Evolutionary conservation across 176 grass and related monocot genomes (phyloP), one percentile per base, ranked within the genome.

Genomic region (Eragrostis curvula): DNA sequence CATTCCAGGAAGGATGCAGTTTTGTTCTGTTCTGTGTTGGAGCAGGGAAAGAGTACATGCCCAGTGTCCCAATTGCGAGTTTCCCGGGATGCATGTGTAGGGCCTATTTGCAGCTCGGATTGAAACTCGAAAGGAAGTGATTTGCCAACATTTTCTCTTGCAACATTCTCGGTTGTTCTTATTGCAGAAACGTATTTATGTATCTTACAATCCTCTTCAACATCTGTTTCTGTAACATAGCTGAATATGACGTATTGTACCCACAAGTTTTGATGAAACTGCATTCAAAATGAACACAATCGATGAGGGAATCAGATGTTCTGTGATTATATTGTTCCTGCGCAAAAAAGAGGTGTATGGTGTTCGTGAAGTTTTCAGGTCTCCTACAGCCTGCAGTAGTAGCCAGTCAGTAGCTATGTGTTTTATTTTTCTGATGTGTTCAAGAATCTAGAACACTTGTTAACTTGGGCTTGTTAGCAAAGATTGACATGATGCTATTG

Each of bases 11-110:
- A 76, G 83, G 63, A 71, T 65, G 3, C 46, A 65, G 16, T 1
- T 81, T 76, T 81, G 55, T 64, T 76, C 74, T 44, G 29, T 74
- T 88, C 25, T 71, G n/a, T 70, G 63, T 51, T 63, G 52, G 18
- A 61, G 61, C 44, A 75, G 39, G 56, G 62, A 81, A 81, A 76
- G 44, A 75, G 64, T 57, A 70, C 86, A 78, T 78, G 47, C 12
- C 39, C 20, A 47, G 9, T 36, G 70, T 24, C 8, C 39, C 25
- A 47, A 20, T 40, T 39, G 20, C 72, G 43, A 10, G 60, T 63
- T 63, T 14, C 28, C 48, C 49, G 57, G 17, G 46, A 64, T 27
- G 63, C 67, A 82, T 63, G 63, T 50, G 44, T 64, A 20, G 68
- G 47, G 21, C 41, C 44, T 23, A 61, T 39, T 12, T 64, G 57